phyloP scores from a whole-genome alignment of 2,329 filamentous ascomycete genomes.

The Shiraia sp. region DNA sequence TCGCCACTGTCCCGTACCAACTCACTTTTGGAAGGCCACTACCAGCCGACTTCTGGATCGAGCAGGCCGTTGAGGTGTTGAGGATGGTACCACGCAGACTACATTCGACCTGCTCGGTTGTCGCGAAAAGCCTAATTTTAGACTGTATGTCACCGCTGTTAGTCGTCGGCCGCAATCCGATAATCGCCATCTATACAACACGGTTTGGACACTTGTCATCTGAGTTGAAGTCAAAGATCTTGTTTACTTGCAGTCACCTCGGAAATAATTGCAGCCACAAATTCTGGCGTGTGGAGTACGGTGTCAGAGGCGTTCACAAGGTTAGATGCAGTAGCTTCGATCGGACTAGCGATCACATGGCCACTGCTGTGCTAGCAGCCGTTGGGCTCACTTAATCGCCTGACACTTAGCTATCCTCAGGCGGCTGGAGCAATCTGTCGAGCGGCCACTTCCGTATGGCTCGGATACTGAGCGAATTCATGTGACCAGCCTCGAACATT shows the following conservation, averaged over 20 bases:
- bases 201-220: too few species aligned
- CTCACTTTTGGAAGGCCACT: conserved; percentile 2
- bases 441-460: conserved; percentile 45
- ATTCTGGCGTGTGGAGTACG: too few species aligned
- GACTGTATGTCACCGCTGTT: neutral
- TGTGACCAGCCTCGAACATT: conserved; percentile 80
- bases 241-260: too few species aligned
- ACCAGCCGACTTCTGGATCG: neutral
- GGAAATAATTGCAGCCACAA: too few species aligned
- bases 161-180: neutral
- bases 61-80: neutral
- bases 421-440: conserved; percentile 33
- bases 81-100: conserved; percentile 1
- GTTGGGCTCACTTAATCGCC: neutral
- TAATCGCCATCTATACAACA: too few species aligned
- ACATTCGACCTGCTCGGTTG: neutral
- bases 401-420: conserved; percentile 17
- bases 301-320: too few species aligned
- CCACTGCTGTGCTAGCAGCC: too few species aligned
- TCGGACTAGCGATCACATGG: neutral
- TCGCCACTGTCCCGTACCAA: conserved; percentile 5
- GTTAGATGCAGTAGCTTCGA: neutral
- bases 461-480: conserved; percentile 30
- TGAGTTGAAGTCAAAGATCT: too few species aligned
- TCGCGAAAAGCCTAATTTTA: conserved; percentile 3